Conservation (phyloP, 345 rosid species). For the Syzygium aqueum region DNA sequence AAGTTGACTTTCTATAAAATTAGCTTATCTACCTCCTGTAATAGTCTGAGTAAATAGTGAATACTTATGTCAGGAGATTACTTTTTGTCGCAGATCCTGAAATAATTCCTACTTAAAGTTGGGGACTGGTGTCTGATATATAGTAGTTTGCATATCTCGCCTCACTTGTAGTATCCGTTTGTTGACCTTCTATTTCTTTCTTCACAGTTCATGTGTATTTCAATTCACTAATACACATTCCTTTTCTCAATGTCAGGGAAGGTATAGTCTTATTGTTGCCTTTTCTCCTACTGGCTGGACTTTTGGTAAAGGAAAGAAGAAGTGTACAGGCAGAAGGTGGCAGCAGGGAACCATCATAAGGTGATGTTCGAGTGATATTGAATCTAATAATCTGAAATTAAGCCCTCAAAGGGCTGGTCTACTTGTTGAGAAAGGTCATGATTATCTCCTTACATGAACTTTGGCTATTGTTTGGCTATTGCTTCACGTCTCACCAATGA, state of each 20-base stretch:
- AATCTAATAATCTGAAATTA: not conserved
- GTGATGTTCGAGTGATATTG: conserved; percentile 17
- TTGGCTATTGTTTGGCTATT: not conserved
- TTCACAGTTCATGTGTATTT: not conserved
- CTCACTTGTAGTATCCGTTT: not conserved
- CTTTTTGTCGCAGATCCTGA: not conserved
- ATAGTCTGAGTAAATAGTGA: not conserved
- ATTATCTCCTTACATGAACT: not conserved
- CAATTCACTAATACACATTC: not conserved
- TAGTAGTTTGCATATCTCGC: not conserved
- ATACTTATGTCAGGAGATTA: not conserved
- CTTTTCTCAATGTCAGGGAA: conserved; percentile 30
- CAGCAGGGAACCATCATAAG: conserved; percentile 96
- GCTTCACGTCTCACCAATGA: not conserved
- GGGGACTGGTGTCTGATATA: not conserved
- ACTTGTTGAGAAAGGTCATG: not conserved
- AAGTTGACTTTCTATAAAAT: not conserved
- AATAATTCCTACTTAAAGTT: not conserved
- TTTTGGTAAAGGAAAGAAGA: conserved; percentile 79
- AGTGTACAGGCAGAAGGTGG: conserved; percentile 75
- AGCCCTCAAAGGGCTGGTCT: not conserved
- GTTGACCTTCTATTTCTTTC: not conserved
- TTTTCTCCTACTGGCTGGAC: conserved; percentile 98
- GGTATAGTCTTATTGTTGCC: conserved; percentile 77
- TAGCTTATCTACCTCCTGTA: not conserved